Base-by-base conservation (phyloP, 2,329 filamentous ascomycete genomes). In the Botrytis paeoniae region DNA sequence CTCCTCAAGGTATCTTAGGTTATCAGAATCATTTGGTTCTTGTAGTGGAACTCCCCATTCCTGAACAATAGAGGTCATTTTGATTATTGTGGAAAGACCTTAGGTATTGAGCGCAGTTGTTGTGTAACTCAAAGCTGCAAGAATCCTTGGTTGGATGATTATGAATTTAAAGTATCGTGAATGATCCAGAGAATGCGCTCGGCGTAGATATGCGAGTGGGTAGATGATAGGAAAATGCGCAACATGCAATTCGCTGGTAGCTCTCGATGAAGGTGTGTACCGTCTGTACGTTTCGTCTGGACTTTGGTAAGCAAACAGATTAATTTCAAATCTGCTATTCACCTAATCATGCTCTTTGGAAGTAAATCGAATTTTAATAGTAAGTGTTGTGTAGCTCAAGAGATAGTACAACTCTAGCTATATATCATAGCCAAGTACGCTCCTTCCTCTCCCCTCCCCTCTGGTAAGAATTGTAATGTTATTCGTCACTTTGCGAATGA, bases 41-140 rank as follows among this genome's bases (percentile, higher is more conserved):
- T 71, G 74, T 18, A 81, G 75, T 48, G 80, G 79, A 20, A 78
- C 75, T 43, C 74, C 73, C 61, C 79, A 80, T 71, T 81, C 79
- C 64, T 81, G 76, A 51, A 81, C 80, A 32, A 81, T 80, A 25
- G 73, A 74, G 45, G 75, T 76, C 80, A 81, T 81, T 14, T 73
- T 75, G 37, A n/a, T 48, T 16, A 18, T 54, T 29, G n/a, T 48
- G 9, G 22, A 45, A 29, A 25, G 45, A 37, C 20, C 20, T 20
- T 41, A 16, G 18, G 6, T 60, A 29, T 63, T 35, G 57, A 43
- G 39, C 39, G 45, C 37, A 22, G 32, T 32, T 57, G 48, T 57
- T 41, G 12, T 41, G 9, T 41, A 25, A 54, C 8, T n/a, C 16
- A 35, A 9, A 20, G 51, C 25, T 29, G 25, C 51, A 37, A 66